Evolutionary conservation across 108 stramenopile genomes (phyloP).

Genomic region (Cyclotella cryptica): DNA sequence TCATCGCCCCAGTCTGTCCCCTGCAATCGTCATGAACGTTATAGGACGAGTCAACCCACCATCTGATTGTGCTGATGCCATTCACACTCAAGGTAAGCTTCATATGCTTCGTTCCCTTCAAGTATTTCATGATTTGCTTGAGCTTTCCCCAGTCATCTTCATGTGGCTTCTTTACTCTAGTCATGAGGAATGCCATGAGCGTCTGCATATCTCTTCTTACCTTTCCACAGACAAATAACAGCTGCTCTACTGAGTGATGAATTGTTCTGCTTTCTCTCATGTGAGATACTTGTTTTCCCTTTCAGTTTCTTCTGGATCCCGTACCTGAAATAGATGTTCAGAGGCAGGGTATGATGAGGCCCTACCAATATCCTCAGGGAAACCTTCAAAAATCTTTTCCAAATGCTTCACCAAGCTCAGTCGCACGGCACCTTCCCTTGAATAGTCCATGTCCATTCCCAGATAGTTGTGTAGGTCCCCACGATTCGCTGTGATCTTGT

Average conservation of each 20-base stretch:
- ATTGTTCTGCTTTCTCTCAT: conserved; percentile 26
- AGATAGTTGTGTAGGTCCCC: conserved; percentile 52
- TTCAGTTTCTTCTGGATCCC: conserved; percentile 8
- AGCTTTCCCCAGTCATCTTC: too few species aligned
- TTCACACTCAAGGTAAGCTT: too few species aligned
- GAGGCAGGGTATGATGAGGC: conserved; percentile 29
- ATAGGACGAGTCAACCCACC: too few species aligned
- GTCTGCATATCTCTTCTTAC: too few species aligned
- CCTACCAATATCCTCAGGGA: conserved; percentile 23
- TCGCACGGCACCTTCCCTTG: conserved; percentile 9
- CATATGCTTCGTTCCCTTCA: too few species aligned
- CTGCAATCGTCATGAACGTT: too few species aligned
- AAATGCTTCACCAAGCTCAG: conserved; percentile 42
- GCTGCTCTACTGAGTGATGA: conserved; percentile 51
- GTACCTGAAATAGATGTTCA: conserved; percentile 35
- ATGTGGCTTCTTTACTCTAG: too few species aligned
- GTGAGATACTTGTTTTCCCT: background rate
- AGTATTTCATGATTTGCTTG: too few species aligned
- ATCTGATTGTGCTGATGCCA: too few species aligned
- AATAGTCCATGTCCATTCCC: conserved; percentile 54
- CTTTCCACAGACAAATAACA: too few species aligned
- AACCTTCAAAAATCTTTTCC: conserved; percentile 29
- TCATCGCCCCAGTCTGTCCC: too few species aligned
- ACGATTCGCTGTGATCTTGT: conserved; percentile 10
- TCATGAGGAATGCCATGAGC: too few species aligned